Evolutionary conservation across 208 protist genomes (phyloP).

Genomic region (Plasmodiophora brassicae): DNA sequence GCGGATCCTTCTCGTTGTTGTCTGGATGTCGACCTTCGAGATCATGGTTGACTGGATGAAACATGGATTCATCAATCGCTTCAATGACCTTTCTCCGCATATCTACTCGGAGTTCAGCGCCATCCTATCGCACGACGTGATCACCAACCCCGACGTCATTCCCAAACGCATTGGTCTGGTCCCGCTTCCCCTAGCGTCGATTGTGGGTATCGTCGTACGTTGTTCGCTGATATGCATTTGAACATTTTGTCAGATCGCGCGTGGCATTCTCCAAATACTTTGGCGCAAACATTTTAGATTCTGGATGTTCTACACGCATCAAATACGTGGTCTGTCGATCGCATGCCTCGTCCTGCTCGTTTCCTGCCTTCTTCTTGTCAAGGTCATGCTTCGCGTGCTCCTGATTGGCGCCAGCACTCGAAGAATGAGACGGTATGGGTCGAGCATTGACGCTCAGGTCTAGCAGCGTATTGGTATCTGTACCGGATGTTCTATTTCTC

Average conservation of each 20-base stretch:
- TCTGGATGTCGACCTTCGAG: not conserved
- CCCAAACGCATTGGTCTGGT: not conserved
- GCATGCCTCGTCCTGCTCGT: too few species aligned
- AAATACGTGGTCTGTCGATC: too few species aligned
- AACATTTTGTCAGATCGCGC: not conserved
- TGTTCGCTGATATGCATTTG: too few species aligned
- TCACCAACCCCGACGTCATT: not conserved
- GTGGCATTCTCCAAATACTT: not conserved
- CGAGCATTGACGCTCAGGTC: too few species aligned
- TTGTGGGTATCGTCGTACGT: not conserved
- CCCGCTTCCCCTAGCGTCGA: not conserved
- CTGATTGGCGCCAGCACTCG: not conserved
- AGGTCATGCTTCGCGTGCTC: not conserved
- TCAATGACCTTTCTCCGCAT: not conserved
- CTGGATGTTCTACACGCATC: too few species aligned
- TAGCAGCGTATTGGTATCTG: too few species aligned
- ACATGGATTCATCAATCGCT: slow-evolving; percentile 25
- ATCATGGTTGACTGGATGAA: not conserved
- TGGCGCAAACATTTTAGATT: too few species aligned
- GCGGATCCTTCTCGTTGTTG: not conserved
- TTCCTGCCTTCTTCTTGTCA: not conserved
- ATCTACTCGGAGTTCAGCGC: not conserved
- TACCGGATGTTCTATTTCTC: not conserved
- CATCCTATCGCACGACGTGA: not conserved
- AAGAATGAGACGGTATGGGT: too few species aligned